These are phyloP conservation scores for Pleoardoris graminearum DNA, from an alignment of 2,329 filamentous ascomycete genomes.

Conservation along the genomic window DNA sequence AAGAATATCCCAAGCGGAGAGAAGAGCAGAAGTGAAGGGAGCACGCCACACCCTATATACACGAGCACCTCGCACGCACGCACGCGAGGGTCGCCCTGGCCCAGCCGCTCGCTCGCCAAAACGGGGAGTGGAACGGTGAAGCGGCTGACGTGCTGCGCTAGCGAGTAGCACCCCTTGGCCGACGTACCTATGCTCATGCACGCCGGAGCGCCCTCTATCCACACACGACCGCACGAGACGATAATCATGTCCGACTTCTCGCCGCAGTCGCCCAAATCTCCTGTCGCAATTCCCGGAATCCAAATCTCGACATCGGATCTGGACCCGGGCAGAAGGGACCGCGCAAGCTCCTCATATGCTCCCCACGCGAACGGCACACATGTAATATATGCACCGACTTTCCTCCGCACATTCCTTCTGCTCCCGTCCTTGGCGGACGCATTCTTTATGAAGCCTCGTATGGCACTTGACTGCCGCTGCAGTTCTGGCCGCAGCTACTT, in stretches of 20 bases:
- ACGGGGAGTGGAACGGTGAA: conserved; percentile 14
- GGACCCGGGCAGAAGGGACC: conserved; percentile 5
- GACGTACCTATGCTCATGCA: conserved; percentile 5
- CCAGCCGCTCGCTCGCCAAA: conserved; percentile 8
- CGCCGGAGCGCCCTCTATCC: neutral
- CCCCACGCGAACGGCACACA: neutral
- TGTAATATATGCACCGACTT: neutral
- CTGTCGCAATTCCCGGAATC: neutral
- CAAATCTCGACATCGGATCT: neutral
- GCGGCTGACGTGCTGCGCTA: conserved; percentile 20
- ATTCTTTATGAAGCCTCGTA: conserved; percentile 3
- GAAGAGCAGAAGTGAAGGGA: conserved; percentile 18
- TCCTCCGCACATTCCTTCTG: neutral
- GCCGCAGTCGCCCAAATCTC: neutral
- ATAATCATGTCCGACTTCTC: neutral
- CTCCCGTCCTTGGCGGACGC: too few relatives aligned
- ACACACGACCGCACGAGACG: neutral
- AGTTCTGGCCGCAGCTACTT: neutral
- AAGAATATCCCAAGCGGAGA: conserved; percentile 5
- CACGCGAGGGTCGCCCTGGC: conserved; percentile 3
- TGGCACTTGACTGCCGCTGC: neutral
- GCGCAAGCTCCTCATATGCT: neutral
- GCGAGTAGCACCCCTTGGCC: conserved; percentile 6
- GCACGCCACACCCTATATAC: conserved; percentile 19
- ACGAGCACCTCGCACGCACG: neutral